Base-by-base conservation (phyloP, 2,329 filamentous ascomycete genomes). In the Plenodomus lindquistii region DNA sequence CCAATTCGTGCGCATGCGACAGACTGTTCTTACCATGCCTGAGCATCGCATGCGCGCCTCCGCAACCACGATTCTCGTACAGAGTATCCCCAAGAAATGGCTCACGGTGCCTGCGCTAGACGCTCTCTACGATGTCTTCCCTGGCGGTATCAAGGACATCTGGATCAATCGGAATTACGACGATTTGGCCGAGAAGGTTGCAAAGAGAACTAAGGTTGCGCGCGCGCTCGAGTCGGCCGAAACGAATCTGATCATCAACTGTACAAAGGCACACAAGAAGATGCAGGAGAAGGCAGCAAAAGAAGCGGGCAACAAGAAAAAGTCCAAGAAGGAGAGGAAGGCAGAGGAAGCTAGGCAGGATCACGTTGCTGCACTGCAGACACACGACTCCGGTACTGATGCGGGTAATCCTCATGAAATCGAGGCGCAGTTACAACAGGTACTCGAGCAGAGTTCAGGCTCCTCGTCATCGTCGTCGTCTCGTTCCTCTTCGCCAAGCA, bases 101-200 rank as follows among this genome's bases (percentile, higher is more conserved):
- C 83, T 96, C 7, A 91, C 83, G 2, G 83, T 90, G 40, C 86
- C 96, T 37, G 89, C 90, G 0, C 80, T 99, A 4, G 82, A 85
- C 48, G 88, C 87, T 0, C 79, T 99, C 0, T 99, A 95, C 64
- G 94, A 99, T 69, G 92, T 97, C 1, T 97, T 97, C 61, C 94
- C 94, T 0, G 94, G 94, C 17, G 94, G 94, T 22, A 87, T 99
- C 65, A 85, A 90, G 50, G 97, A 97, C 60, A 89, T 99, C 39
- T 99, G 93, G 92, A 86, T 99, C 62, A 99, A 97, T 50, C 84
- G 93, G 52, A 89, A 99, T 66, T 87, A 91, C 58, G 89, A 92
- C 37, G 81, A 86, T 8, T 81, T 99, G 10, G 81, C 89, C 39
- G 87, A 92, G 52, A 97, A 97, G 69, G 88, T 97, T 38, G 82